Evolutionary conservation across 306 rosid genomes (phyloP), one percentile per base, ranked within the genome.

Genomic region (Cucurbita moschata): DNA sequence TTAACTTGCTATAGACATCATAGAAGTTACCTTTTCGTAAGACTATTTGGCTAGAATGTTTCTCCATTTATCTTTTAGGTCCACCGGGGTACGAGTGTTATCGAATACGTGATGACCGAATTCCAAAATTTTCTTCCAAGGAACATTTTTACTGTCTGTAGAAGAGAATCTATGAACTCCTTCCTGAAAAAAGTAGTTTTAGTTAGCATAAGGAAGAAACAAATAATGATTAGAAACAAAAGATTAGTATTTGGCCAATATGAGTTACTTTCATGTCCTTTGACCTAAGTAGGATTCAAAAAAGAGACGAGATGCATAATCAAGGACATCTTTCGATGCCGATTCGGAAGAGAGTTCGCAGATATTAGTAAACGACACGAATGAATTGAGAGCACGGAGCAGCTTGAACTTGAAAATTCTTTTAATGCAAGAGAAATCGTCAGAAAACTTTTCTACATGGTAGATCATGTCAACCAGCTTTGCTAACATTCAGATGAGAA

Each of bases 41-140:
- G 46, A 26, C 68, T 58, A 44, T 58, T 18, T 74, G 56, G 16
- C 77, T 23, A 2, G 21, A 30, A 74, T 35, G 47, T 47, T 59
- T 80, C 77, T 88, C 97, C 97, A 93, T 75, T 93, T 93, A 80
- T 93, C 96, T 84, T 86, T 90, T n/a, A 86, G 84, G 77, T 83
- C 87, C 67, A 4, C 69, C 19, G 87, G 87, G 30, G 56, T 58
- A n/a, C 89, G 87, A 35, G 79, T 81, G 42, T 7, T 8, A 19
- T 79, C 72, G 49, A 86, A 86, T 30, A 81, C 44, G 54, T 68
- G 73, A 44, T 26, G 64, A 21, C 89, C 89, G 8, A 21, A 55
- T 51, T 81, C 84, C 78, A 86, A 81, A 81, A 86, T 79, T 57
- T 72, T 76, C 79, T 54, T 77, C 89, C 87, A 83, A 1, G 82